Evolutionary conservation across 495 filamentous ascomycete species (phyloP).

Genomic region (Evernia prunastri): DNA sequence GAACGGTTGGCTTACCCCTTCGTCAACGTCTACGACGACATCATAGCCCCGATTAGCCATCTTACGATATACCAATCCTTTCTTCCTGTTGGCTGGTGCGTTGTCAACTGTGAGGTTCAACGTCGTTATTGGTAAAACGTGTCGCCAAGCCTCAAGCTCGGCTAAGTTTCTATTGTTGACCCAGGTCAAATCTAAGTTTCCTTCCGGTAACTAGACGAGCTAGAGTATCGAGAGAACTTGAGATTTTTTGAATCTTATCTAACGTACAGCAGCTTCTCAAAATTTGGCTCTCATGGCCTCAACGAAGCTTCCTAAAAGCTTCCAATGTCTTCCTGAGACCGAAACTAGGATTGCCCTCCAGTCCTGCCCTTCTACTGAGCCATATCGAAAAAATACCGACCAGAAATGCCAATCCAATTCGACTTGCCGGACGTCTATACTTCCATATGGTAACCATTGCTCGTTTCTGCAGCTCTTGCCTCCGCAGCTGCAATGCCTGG

Average conservation of each 20-base stretch:
- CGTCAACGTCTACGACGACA: conserved; percentile 93
- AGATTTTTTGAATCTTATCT: background rate
- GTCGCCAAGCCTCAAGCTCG: conserved; percentile 10
- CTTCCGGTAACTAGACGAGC: conserved; percentile 1
- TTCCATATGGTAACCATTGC: conserved; percentile 49
- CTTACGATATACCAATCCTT: background rate
- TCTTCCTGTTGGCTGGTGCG: conserved; percentile 7
- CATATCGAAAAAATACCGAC: conserved; percentile 54
- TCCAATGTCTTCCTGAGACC: conserved; percentile 13
- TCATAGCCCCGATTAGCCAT: conserved; percentile 91
- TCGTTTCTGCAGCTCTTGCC: conserved; percentile 52
- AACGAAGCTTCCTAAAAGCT: conserved; percentile 41
- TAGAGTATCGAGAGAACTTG: conserved; percentile 6
- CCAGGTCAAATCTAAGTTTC: background rate
- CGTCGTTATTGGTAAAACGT: conserved; percentile 8
- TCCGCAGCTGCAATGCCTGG: conserved; percentile 61
- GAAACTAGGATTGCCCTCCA: conserved; percentile 28
- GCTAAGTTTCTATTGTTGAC: background rate
- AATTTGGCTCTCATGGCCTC: conserved; percentile 65
- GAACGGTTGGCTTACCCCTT: conserved; percentile 55
- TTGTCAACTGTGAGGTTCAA: background rate
- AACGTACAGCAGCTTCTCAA: conserved; percentile 21
- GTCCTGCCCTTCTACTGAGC: conserved; percentile 39
- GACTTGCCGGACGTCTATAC: conserved; percentile 51
- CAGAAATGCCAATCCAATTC: conserved; percentile 55